A percentile compares a stretch with the other conserved stretches of the same genome.
phyloP scores from a whole-genome alignment of 352 stramenopile genomes.

The Pythium sp. region DNA sequence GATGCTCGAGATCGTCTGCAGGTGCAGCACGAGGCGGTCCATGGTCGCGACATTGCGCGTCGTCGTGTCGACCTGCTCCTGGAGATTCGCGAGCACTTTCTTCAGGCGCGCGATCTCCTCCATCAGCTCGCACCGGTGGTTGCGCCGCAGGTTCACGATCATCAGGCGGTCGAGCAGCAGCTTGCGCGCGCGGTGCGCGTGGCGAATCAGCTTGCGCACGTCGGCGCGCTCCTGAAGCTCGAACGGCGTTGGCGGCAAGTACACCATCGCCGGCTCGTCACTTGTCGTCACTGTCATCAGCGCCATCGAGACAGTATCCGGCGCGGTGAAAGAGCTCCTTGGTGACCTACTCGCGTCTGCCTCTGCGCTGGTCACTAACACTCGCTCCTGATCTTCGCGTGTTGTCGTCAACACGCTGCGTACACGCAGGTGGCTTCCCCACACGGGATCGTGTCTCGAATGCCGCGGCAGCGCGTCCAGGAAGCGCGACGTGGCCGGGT shows the following conservation, averaged over 20 bases:
- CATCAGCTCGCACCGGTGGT: conserved; percentile 28
- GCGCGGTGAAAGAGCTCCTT: not conserved
- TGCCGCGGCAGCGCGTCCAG: not conserved
- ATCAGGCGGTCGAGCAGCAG: conserved; percentile 22
- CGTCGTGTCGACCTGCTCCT: conserved; percentile 38
- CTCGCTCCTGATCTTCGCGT: not conserved
- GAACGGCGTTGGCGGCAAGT: not conserved
- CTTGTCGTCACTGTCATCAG: not conserved
- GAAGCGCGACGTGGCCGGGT: not conserved
- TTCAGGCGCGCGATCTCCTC: conserved; percentile 37
- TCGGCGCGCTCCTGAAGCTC: not conserved
- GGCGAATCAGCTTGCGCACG: conserved; percentile 11
- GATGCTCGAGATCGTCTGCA: conserved; percentile 28
- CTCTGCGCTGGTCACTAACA: not conserved
- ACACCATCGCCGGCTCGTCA: not conserved
- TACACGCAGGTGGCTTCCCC: not conserved
- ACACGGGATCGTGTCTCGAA: not conserved
- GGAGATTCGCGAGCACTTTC: conserved; percentile 23
- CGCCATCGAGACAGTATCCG: not conserved
- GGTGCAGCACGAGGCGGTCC: conserved; percentile 28
- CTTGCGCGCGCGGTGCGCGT: conserved; percentile 25
- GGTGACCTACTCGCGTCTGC: not conserved
- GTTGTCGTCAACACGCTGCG: not conserved
- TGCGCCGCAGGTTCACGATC: conserved; percentile 22
- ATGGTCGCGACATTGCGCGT: conserved; percentile 33